phyloP scores from a whole-genome alignment of 2,329 filamentous ascomycete genomes.

The Pseudocercospora crystallina region DNA sequence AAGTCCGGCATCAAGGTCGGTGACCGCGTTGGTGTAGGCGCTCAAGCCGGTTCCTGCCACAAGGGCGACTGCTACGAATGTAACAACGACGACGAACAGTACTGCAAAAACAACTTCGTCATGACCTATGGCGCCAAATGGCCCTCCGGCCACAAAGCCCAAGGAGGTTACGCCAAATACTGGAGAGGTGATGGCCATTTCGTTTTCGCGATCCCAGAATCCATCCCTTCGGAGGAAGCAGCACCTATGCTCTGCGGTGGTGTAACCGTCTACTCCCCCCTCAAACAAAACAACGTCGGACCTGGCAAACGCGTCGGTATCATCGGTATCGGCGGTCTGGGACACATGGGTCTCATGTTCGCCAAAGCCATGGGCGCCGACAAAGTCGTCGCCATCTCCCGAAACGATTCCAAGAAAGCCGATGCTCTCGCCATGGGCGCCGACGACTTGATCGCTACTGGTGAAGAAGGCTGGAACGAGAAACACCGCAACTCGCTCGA shows the following conservation, averaged over 20 bases:
- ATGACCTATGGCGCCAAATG: slow-evolving; percentile 29
- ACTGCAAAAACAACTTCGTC: slow-evolving; percentile 38
- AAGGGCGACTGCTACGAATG: slow-evolving; percentile 55
- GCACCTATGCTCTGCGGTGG: slow-evolving; percentile 76
- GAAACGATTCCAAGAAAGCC: slow-evolving; percentile 57
- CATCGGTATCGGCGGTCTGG: slow-evolving; percentile 63
- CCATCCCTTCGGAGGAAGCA: slow-evolving; percentile 49
- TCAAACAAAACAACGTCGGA: slow-evolving; percentile 66
- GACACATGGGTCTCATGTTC: slow-evolving; percentile 69
- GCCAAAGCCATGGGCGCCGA: slow-evolving; percentile 70
- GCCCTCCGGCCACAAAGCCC: slow-evolving; percentile 44
- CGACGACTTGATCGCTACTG: slow-evolving; percentile 56
- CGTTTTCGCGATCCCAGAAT: slow-evolving; percentile 54
- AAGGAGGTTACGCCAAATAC: slow-evolving; percentile 61
- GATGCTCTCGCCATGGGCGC: slow-evolving; percentile 65
- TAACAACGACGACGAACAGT: slow-evolving; percentile 43
- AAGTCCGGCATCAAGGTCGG: slow-evolving; percentile 36
- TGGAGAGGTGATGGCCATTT: slow-evolving; percentile 55
- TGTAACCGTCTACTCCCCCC: slow-evolving; percentile 69
- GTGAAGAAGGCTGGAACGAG: slow-evolving; percentile 60
- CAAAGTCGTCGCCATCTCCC: slow-evolving; percentile 65
- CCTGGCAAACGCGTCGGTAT: slow-evolving; percentile 71
- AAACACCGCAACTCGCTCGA: slow-evolving; percentile 55
- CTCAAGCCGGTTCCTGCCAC: slow-evolving; percentile 51
- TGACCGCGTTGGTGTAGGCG: slow-evolving; percentile 52